Evolutionary conservation across 2,329 filamentous ascomycete species (phyloP), one percentile per base, ranked within the genome.

Genomic region (Chrysosporium keratinophilum): DNA sequence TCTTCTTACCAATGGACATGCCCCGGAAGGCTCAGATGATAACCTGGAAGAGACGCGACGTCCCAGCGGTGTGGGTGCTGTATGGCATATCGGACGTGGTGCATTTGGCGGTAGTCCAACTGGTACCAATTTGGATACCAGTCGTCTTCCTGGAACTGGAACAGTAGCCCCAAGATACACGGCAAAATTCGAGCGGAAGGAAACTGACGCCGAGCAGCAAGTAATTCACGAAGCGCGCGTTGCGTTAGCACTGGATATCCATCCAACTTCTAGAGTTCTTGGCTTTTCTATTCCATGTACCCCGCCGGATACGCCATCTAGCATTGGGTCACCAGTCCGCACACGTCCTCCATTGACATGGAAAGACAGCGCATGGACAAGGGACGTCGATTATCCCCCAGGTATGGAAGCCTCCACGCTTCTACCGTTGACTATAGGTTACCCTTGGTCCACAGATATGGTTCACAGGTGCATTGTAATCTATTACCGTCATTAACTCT

Each of bases 211-310:
- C 37, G 80, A 86, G 37, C 81, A 88, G 40, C 71, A 77, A 11
- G 80, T 84, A 54, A 81, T 79, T 50, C 86, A 95, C 64, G 81
- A 86, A 62, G 78, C 79, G 40, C 81, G 88, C 28, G 71, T 98
- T 53, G 89, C 90, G 7, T 74, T 84, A 14, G 93, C 93, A 2
- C 75, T 97, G 50, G 79, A 87, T n/a, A 77, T 97, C 56, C 83
- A 95, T 64, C 82, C 81, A 44, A 75, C 79, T 31, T 75, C 78
- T 23, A 80, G 81, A 57, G 73, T 95, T 12, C 74, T 95, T 31
- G 76, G 78, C 40, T 82, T 81, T 33, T 51, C 51, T 14, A 42
- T 47, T 23, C 51, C 51, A 28, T 9, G 23, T 43, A 44, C 51
- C 7, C 45, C 45, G 14, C 45, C 35, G 59, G 55, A 52, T 46